Evolutionary conservation across 108 stramenopile species (phyloP), one percentile per base, ranked within the genome.

Genomic region (Heterococcus sp.): DNA sequence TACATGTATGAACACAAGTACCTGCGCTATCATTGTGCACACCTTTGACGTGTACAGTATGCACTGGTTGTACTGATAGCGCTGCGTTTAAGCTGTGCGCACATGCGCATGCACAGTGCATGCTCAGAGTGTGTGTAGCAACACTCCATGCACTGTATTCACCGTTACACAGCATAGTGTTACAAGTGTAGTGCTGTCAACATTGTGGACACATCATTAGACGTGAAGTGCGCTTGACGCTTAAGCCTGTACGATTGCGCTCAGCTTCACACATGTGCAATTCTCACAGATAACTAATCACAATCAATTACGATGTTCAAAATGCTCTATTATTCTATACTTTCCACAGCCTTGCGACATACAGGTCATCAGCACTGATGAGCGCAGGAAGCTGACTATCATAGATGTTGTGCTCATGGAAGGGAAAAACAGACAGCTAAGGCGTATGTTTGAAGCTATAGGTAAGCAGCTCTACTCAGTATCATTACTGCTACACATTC

Each of bases 361-460:
- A 37, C 71, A 79, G 78, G 40, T 72, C 27, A 70, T 72, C 69
- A 33, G 63, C 26, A 72, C 38, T 66, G 78, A 79, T 32, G 33
- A 38, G 8, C 71, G 64, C 11, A 28, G 69, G 5, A 3, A 14
- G 78, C 69, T 39, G 27, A 69, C 68, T 4, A 63, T 70, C 36
- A 32, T 72, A 3, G 71, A 79, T 33, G 68, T 79, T 66, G 71
- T 72, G 33, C 70, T 79, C 2, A 36, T 71, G 1, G 78, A 79
- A 66, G 78, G 78, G 27, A 63, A 65, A 38, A 79, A 79, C 71
- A 14, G 78, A 2, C 78, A 79, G 65, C 72, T 79, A 71, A 69
- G 78, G 1, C 78, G 78, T 66, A 79, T 79, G 78, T 79, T 79
- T 34, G 78, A 78, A 70, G 77, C 68, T n/a, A 78, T 78, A 2